These are phyloP conservation scores for Arabidopsis thaliana DNA, from an alignment of 345 rosid genomes.

Conservation along the genomic window TAIR10.1 NC_003076.8:16325001-16325500, in stretches of 20 bases:
- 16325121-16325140: constrained; percentile 38
- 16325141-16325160: constrained; percentile 44
- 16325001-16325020: constrained; percentile 20
- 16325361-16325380: neutral
- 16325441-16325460: constrained; percentile 92
- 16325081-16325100: neutral
- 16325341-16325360: neutral
- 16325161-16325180: constrained; percentile 70
- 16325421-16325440: constrained; percentile 68
- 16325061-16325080: neutral
- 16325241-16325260: constrained; percentile 89
- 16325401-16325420: constrained; percentile 43
- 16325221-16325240: constrained; percentile 92
- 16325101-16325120: neutral
- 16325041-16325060: neutral
- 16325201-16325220: constrained; percentile 84
- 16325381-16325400: constrained; percentile 42
- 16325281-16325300: constrained; percentile 72
- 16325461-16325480: constrained; percentile 74
- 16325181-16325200: constrained; percentile 73
- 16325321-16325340: neutral
- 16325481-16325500: constrained; percentile 86
- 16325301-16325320: neutral
- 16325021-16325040: neutral
- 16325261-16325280: constrained; percentile 83